Conservation (phyloP, 2,329 filamentous ascomycete genomes). For the Pseudogymnoascus sp. region DNA sequence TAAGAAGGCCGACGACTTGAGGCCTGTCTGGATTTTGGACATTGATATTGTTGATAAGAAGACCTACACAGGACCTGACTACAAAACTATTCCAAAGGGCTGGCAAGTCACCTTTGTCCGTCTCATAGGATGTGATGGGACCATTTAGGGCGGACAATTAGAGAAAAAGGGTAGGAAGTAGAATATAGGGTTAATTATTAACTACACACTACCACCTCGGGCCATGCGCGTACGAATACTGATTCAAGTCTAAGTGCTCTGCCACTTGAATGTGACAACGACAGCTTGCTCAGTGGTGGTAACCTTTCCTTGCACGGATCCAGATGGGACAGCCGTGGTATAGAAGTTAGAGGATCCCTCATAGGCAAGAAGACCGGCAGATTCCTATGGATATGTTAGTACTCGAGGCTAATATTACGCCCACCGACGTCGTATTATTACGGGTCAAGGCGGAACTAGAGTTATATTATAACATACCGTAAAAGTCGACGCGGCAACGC, state of each 20-base stretch:
- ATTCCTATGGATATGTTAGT: slow-evolving; percentile 12
- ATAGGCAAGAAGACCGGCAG: slow-evolving; percentile 21
- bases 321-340: slow-evolving; percentile 25
- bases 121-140: not conserved
- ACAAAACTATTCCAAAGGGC: not conserved
- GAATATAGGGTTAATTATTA: not conserved
- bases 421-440: not conserved
- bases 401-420: not conserved
- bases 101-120: not conserved
- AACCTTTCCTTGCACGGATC: slow-evolving; percentile 24
- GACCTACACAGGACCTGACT: no score
- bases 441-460: not conserved
- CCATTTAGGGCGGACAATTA: not conserved
- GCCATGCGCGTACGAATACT: not conserved
- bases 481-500: slow-evolving; percentile 33
- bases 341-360: slow-evolving; percentile 25
- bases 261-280: slow-evolving; percentile 26
- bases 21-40: no score
- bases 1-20: not conserved
- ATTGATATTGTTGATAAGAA: no score
- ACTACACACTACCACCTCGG: not conserved
- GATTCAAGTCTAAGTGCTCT: slow-evolving; percentile 10
- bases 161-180: not conserved
- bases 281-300: slow-evolving; percentile 22
- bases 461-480: slow-evolving; percentile 22